Evolutionary conservation across 148 eudicot species (phyloP), one percentile per base, ranked within the genome.

Genomic region (Camellia granthamiana): DNA sequence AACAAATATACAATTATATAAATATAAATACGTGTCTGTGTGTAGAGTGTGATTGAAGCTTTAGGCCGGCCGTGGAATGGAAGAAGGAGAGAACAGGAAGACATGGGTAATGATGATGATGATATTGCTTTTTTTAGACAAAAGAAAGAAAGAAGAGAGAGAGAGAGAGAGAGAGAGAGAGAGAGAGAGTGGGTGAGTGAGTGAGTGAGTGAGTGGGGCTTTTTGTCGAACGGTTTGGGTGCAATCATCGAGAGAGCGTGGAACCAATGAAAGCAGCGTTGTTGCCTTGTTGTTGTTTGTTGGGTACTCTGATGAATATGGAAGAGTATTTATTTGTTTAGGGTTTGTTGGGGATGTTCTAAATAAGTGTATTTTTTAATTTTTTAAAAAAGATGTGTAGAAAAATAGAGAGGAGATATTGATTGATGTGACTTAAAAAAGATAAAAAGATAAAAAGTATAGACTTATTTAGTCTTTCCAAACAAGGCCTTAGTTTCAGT

Each of bases 191-290:
- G 5, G 4, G 23, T 41, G 41, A 16, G 52, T 47, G 10, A 0
- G 44, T n/a, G 5, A 3, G 23, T 41, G 41, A 16, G 52, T 62
- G 21, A 9, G 68, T 38, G 72, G 59, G 69, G 14, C 59, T 18
- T 70, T 60, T 7, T n/a, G 56, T 71, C 81, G 68, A 79, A 60
- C 76, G 23, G 68, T n/a, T 60, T 12, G 76, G 41, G 69, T 60
- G 81, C 76, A 60, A 47, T 60, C 0, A 77, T 11, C 30, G 54
- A 3, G 14, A 16, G 12, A 10, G 55, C 44, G 54, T 66, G 46
- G 44, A 38, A 66, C 10, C 51, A 61, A 61, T 61, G 23, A 49
- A 15, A 21, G 55, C 8, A 1, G 42, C 19, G 3, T 46, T 15
- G 9, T 49, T 18, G 1, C 42, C 12, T 19, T 65, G 30, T 6